These are phyloP conservation scores for Thermochaetoides dissita DNA, from an alignment of 2,329 filamentous ascomycete genomes.

Conservation along the genomic window DNA sequence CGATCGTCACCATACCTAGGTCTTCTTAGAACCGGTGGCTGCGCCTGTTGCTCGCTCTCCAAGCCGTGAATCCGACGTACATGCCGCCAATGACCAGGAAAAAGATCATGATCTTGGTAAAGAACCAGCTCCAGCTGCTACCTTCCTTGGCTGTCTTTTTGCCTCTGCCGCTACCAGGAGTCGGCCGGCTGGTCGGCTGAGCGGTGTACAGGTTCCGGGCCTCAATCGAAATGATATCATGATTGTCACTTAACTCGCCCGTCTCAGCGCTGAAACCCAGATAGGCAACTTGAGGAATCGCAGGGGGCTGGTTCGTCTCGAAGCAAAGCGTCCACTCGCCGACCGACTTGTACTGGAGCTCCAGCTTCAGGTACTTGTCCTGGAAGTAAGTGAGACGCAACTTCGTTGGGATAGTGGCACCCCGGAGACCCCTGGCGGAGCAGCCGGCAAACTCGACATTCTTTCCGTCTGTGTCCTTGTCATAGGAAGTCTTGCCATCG, in stretches of 20 bases:
- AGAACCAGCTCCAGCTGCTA: constrained; percentile 46
- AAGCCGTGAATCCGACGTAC: constrained; percentile 79
- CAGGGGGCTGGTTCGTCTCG: constrained; percentile 52
- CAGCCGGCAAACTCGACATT: constrained; percentile 84
- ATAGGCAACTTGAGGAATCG: constrained; percentile 65
- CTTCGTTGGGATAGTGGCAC: constrained; percentile 66
- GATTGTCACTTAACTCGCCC: constrained; percentile 91
- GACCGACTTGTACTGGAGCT: constrained; percentile 87
- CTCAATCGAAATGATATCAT: constrained; percentile 81
- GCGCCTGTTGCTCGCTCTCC: constrained; percentile 51
- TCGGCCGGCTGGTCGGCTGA: constrained; percentile 30
- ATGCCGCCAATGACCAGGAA: constrained; percentile 53
- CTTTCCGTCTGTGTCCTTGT: constrained; percentile 91
- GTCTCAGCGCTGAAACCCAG: constrained; percentile 78
- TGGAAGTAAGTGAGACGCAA: constrained; percentile 89
- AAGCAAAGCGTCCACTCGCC: constrained; percentile 86
- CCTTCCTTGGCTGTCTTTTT: constrained; percentile 26
- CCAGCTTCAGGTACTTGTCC: constrained; percentile 79
- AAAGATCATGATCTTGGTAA: constrained; percentile 75
- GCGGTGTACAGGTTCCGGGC: constrained; percentile 77
- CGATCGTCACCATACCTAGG: neutral
- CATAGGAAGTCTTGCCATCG: constrained; percentile 77
- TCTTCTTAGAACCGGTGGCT: constrained; percentile 38
- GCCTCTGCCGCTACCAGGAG: constrained; percentile 23
- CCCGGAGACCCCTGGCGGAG: constrained; percentile 82